Percentiles rank a stretch among this genome's conserved stretches.
Conservation (phyloP, 2,329 filamentous ascomycete species). For the Cadophora sp. region DNA sequence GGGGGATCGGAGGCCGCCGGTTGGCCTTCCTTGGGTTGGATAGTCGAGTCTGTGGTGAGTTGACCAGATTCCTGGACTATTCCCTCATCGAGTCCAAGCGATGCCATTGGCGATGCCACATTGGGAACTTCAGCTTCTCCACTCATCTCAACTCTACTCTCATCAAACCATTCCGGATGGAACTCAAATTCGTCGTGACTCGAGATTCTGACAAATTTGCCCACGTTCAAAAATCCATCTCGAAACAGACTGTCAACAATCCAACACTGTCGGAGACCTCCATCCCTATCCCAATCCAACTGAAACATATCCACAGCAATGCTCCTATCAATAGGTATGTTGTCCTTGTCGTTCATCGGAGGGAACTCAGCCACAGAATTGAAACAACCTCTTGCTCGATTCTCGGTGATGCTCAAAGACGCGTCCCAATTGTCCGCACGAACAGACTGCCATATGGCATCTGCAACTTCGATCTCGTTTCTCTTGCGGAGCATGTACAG, state of each 20-base stretch:
- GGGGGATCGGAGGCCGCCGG: no score
- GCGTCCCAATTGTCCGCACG: slow-evolving; percentile 11
- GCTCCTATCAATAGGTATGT: not conserved
- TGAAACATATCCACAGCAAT: slow-evolving; percentile 13
- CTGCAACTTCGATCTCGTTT: slow-evolving; percentile 4
- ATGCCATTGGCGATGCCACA: not conserved
- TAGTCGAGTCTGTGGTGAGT: not conserved
- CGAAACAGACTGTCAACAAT: slow-evolving; percentile 11
- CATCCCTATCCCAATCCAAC: slow-evolving; percentile 14
- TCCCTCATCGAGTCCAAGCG: not conserved
- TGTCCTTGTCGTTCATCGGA: not conserved
- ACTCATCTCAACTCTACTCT: not conserved
- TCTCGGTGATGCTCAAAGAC: not conserved
- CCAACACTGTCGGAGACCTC: slow-evolving; percentile 14
- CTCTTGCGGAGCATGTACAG: slow-evolving; percentile 8
- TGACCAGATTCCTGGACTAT: not conserved
- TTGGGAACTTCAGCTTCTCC: no score
- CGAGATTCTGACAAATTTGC: slow-evolving; percentile 15
- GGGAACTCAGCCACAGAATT: slow-evolving; percentile 17
- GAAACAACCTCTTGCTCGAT: slow-evolving; percentile 14
- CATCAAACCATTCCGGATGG: slow-evolving; percentile 10
- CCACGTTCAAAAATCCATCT: slow-evolving; percentile 3
- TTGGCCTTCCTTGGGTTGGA: not conserved
- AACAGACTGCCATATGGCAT: slow-evolving; percentile 17
- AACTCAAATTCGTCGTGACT: slow-evolving; percentile 10